Percentiles rank a stretch among this genome's conserved stretches.
Conservation (phyloP, 2,329 filamentous ascomycete species). For the Alternaria gansuensis region DNA sequence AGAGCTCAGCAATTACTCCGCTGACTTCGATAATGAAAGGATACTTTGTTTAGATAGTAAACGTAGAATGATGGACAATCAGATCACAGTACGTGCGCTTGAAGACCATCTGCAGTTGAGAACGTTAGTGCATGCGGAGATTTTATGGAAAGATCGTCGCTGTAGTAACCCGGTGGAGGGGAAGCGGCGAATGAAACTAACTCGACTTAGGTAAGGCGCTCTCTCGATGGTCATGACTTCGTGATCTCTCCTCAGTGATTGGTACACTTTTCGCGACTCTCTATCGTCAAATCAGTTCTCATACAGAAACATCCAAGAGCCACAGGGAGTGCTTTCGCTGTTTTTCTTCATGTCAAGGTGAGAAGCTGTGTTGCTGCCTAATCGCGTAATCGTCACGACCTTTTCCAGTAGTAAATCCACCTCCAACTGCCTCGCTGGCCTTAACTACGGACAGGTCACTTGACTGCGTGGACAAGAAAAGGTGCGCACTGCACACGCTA, state of each 20-base stretch:
- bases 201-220: not conserved
- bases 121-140: not conserved
- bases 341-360: not conserved
- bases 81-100: not conserved
- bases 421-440: not conserved
- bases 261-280: conserved; percentile 6
- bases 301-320: conserved; percentile 9
- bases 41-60: not conserved
- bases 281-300: conserved; percentile 1
- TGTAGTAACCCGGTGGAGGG: conserved; percentile 5
- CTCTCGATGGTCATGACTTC: not conserved
- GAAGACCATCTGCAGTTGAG: not conserved
- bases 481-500: conserved; percentile 9
- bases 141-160: conserved; percentile 15
- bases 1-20: conserved; percentile 18
- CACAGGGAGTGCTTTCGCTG: not conserved
- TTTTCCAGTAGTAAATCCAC: not conserved
- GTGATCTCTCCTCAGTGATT: conserved; percentile 3
- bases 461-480: conserved; percentile 14
- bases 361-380: conserved; percentile 27
- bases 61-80: not conserved
- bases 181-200: not conserved
- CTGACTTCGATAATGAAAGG: not conserved
- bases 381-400: not conserved
- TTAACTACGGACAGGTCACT: conserved; percentile 18